phyloP scores from a whole-genome alignment of 805 yeast genomes.

The Zygoascus flipseniorum region DNA sequence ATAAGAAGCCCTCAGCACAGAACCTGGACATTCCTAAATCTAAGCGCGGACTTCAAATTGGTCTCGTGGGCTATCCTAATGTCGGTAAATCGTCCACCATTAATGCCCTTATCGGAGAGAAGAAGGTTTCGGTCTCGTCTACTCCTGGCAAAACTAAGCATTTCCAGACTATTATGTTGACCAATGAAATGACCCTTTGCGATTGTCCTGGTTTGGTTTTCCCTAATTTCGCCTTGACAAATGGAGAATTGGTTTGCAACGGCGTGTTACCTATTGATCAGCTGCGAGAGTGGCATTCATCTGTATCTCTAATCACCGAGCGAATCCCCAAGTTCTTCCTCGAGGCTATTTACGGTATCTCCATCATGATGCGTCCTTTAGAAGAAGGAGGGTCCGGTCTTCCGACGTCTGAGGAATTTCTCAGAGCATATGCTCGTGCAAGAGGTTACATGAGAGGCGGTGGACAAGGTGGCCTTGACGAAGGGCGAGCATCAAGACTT shows the following conservation, averaged over 20 bases:
- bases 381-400: conserved; percentile 84
- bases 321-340: conserved; percentile 81
- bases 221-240: conserved; percentile 94
- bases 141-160: conserved; percentile 99
- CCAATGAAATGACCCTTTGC: conserved; percentile 77
- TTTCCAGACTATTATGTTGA: conserved; percentile 87
- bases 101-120: conserved; percentile 91
- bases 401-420: conserved; percentile 82
- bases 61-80: conserved; percentile 96
- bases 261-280: conserved; percentile 99
- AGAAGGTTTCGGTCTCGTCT: conserved; percentile 95
- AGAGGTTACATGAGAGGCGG: conserved; percentile 92
- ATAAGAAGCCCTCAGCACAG: conserved; percentile 41
- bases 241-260: conserved; percentile 92
- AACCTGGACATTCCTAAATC: conserved; percentile 22
- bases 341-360: conserved; percentile 91
- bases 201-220: conserved; percentile 99
- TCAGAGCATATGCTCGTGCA: conserved; percentile 90
- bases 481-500: conserved; percentile 86
- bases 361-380: conserved; percentile 60
- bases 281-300: conserved; percentile 84
- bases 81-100: conserved; percentile 97
- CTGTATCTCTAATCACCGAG: conserved; percentile 74
- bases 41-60: conserved; percentile 53
- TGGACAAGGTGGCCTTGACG: conserved; percentile 87